phyloP scores from a whole-genome alignment of 495 filamentous ascomycete genomes.

The Neurospora discreta region DNA sequence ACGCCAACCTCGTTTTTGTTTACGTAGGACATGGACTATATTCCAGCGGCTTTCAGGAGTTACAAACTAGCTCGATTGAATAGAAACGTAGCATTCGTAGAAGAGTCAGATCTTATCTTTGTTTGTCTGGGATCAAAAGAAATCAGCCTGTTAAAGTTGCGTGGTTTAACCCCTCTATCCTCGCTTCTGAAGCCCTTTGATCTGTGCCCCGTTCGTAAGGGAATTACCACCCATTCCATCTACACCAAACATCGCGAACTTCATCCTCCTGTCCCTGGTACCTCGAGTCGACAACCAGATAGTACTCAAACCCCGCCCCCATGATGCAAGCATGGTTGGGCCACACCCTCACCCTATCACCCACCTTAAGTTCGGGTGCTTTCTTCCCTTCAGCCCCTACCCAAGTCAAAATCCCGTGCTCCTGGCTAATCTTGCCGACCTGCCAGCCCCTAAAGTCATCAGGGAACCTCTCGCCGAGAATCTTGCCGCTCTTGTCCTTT shows the following conservation, averaged over 20 bases:
- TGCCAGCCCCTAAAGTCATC: constrained; percentile 43
- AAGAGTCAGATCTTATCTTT: neutral
- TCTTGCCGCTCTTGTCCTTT: neutral
- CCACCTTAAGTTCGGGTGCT: constrained; percentile 44
- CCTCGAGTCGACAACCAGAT: constrained; percentile 62
- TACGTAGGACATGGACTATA: neutral
- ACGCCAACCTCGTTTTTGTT: neutral
- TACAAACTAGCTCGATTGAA: neutral
- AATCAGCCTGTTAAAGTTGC: neutral
- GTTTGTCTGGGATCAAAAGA: neutral
- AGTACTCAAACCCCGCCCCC: constrained; percentile 60
- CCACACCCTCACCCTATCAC: constrained; percentile 58
- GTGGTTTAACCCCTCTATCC: neutral
- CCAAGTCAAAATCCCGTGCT: constrained; percentile 53
- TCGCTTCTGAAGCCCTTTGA: neutral
- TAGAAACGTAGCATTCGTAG: neutral
- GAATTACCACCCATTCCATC: constrained; percentile 48
- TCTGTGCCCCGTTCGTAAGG: neutral
- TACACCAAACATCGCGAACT: constrained; percentile 60
- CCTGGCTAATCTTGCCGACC: constrained; percentile 52
- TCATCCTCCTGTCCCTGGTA: constrained; percentile 38
- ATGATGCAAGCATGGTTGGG: constrained; percentile 83
- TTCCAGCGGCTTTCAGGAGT: neutral
- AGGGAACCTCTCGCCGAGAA: constrained; percentile 18
- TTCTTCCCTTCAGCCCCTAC: constrained; percentile 17